Base-by-base conservation (phyloP, 192 early-diverging fungal species). In the Podila verticillata region DNA sequence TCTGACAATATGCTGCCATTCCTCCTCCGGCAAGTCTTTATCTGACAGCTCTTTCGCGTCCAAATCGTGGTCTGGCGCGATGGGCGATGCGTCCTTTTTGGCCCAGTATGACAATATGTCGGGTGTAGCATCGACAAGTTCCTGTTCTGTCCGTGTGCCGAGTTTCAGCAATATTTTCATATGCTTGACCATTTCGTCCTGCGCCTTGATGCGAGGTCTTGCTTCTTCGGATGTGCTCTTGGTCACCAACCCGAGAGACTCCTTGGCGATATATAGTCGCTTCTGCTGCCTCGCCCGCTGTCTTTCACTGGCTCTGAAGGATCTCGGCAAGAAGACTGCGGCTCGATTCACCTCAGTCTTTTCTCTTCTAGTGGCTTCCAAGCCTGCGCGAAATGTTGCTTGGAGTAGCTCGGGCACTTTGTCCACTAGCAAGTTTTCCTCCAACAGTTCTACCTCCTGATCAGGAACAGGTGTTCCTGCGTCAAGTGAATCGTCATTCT, bases 71-170 rank as follows among this genome's bases (percentile, higher is more conserved):
- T 58, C 63, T 1, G 68, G 51, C 0, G n/a, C 9, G 51, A 54
- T n/a, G 22, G 24, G n/a, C 0, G 20, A 4, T 8, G 51, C 51
- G 47, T 59, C 66, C 19, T 10, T n/a, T 22, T 12, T 22, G 1
- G 17, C 44, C 74, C 68, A 70, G 30, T 70, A 65, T 24, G 36
- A 58, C 63, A 66, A 30, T 1, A 29, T 48, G 20, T 20, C 66
- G 29, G 66, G 60, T 2, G 59, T 22, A 10, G 65, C 68, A 31
- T 64, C 61, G 9, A 65, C 2, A 26, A 75, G 35, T 12, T 75
- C 74, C n/a, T 75, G 30, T 19, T 75, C 74, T 0, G 67, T 60
- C 48, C 57, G 49, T 26, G n/a, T 48, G 19, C 66, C 56, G 24
- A 67, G 62, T 17, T 15, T 57, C 7, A 75, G 22, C n/a, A 75